Evolutionary conservation across 305 asterid species (phyloP).

Genomic region (Fraxinus sp.): DNA sequence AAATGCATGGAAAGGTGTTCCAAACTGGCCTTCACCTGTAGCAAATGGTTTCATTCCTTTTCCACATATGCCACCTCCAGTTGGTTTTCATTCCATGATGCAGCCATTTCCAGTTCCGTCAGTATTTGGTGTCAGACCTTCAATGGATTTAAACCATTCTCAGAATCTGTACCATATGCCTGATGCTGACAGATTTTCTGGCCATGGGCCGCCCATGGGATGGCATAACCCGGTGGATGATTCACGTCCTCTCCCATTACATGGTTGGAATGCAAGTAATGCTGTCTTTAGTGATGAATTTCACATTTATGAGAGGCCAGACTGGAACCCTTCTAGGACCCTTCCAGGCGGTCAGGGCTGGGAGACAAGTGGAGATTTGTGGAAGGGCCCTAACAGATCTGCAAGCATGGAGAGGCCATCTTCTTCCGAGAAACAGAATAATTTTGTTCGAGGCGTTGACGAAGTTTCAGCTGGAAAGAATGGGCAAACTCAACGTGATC

Average conservation of each 20-base stretch:
- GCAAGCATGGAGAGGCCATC: slow-evolving; percentile 54
- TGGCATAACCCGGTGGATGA: slow-evolving; percentile 76
- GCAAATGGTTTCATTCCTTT: slow-evolving; percentile 87
- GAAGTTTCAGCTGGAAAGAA: slow-evolving; percentile 44
- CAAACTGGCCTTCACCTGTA: slow-evolving; percentile 85
- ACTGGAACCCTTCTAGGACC: slow-evolving; percentile 71
- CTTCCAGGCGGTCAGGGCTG: slow-evolving; percentile 50
- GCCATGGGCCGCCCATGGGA: slow-evolving; percentile 75
- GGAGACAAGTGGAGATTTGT: slow-evolving; percentile 60
- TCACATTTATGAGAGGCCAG: slow-evolving; percentile 71
- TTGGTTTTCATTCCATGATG: slow-evolving; percentile 74
- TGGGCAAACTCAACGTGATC: slow-evolving; percentile 50
- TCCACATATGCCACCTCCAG: slow-evolving; percentile 78
- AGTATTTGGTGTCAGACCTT: slow-evolving; percentile 70
- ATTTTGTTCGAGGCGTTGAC: slow-evolving; percentile 39
- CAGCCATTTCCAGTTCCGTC: slow-evolving; percentile 77
- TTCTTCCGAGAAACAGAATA: slow-evolving; percentile 55
- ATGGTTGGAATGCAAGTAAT: slow-evolving; percentile 74
- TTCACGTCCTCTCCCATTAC: slow-evolving; percentile 57
- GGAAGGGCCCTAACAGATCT: slow-evolving; percentile 62
- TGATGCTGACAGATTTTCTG: slow-evolving; percentile 72
- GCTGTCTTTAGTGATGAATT: slow-evolving; percentile 65
- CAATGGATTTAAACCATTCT: slow-evolving; percentile 73
- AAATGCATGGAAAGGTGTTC: slow-evolving; percentile 84
- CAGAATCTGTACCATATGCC: slow-evolving; percentile 67